Conservation (phyloP, 805 yeast genomes). For the Lachancea thermotolerans region DNA sequence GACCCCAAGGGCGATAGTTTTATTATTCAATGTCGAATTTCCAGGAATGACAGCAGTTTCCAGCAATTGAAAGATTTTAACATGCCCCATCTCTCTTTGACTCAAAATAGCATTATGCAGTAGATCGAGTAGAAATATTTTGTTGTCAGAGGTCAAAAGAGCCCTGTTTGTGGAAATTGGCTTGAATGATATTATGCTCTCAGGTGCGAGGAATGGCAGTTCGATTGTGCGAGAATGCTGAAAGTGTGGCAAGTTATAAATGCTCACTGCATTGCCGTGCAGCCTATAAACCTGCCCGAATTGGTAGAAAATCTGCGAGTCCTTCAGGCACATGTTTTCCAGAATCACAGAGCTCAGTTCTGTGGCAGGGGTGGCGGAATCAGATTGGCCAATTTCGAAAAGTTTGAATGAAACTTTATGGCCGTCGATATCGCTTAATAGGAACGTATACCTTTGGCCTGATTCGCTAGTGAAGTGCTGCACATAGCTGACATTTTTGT, state of each 20-base stretch:
- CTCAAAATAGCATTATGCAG: constrained; percentile 22
- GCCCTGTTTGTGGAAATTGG: constrained; percentile 28
- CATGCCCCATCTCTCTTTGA: constrained; percentile 22
- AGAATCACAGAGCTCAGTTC: constrained; percentile 24
- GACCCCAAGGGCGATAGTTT: constrained; percentile 28
- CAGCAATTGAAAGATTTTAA: constrained; percentile 25
- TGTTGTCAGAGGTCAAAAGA: constrained; percentile 24
- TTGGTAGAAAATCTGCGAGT: constrained; percentile 22
- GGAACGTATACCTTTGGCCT: constrained; percentile 14
- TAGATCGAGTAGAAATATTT: constrained; percentile 25
- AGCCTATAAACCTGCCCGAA: constrained; percentile 26
- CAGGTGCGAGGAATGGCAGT: constrained; percentile 21
- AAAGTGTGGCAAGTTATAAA: constrained; percentile 24
- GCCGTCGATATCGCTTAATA: constrained; percentile 19
- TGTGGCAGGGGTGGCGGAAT: constrained; percentile 11
- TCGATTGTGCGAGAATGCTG: constrained; percentile 16
- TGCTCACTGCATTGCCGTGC: constrained; percentile 11
- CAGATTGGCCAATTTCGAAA: constrained; percentile 14
- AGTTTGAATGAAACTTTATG: constrained; percentile 21
- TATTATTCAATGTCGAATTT: constrained; percentile 10
- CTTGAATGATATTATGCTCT: constrained; percentile 18
- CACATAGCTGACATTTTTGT: constrained; percentile 18
- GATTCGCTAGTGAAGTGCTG: constrained; percentile 19
- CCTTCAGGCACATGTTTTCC: constrained; percentile 16
- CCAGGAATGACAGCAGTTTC: constrained; percentile 19